Conservation (phyloP, 2,329 filamentous ascomycete genomes). For the Trichoderma koningii region DNA sequence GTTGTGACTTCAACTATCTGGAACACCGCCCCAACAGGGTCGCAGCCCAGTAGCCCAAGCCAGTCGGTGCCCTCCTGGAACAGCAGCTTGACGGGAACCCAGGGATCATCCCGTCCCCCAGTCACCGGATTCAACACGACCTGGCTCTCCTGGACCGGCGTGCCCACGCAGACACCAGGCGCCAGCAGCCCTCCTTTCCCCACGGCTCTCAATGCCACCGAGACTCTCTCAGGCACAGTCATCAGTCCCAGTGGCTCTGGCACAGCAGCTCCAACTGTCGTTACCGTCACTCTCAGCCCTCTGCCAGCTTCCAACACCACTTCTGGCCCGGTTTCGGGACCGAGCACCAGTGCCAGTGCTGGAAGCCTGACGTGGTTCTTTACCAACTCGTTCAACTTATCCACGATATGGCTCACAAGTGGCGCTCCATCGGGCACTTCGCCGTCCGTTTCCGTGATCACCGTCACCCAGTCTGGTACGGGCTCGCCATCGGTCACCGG, state of each 20-base stretch:
- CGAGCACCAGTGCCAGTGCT: neutral
- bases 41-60: conserved; percentile 16
- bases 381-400: conserved; percentile 20
- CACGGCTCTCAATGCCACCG: conserved; percentile 17
- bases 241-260: conserved; percentile 1
- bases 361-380: conserved; percentile 23
- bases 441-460: conserved; percentile 3
- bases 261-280: neutral
- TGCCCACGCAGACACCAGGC: neutral
- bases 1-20: conserved; percentile 16
- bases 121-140: conserved; percentile 15
- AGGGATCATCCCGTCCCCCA: neutral
- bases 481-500: neutral
- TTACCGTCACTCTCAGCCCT: conserved; percentile 23
- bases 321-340: neutral
- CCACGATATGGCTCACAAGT: conserved; percentile 18
- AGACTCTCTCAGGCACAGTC: conserved; percentile 15
- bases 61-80: conserved; percentile 14
- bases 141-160: conserved; percentile 13
- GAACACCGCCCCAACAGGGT: conserved; percentile 22
- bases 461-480: neutral
- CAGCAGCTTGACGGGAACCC: neutral
- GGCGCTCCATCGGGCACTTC: neutral
- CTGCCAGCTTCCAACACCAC: conserved; percentile 23
- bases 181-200: conserved; percentile 21